Evolutionary conservation across 805 yeast species (phyloP).

Genomic region (Wickerhamiella alocasiicola): DNA sequence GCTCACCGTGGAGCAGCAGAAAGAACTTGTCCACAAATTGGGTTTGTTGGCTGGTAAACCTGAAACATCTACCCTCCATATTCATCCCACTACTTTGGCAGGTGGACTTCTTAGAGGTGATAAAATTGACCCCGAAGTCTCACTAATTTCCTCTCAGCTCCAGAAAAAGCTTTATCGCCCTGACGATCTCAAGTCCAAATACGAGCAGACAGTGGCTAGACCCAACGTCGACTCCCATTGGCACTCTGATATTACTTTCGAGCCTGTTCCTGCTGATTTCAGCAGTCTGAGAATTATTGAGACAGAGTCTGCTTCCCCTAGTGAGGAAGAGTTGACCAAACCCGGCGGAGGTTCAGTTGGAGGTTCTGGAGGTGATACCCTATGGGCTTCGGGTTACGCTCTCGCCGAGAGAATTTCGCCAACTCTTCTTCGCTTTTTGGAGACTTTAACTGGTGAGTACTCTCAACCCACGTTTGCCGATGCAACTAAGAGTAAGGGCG

Average conservation of each 20-base stretch:
- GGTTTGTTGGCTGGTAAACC: conserved; percentile 24
- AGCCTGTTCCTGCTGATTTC: conserved; percentile 43
- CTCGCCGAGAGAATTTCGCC: conserved; percentile 43
- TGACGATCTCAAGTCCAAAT: background rate
- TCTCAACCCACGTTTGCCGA: background rate
- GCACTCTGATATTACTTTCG: conserved; percentile 48
- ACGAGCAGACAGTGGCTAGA: background rate
- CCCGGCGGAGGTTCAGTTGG: conserved; percentile 1
- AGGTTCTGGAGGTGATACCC: conserved; percentile 37
- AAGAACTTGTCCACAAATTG: conserved; percentile 21
- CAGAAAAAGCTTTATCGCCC: conserved; percentile 15
- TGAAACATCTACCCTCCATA: conserved; percentile 22
- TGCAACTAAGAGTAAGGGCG: background rate
- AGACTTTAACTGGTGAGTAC: conserved; percentile 26
- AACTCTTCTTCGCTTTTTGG: conserved; percentile 34
- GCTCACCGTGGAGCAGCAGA: conserved; percentile 22
- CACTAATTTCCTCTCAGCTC: conserved; percentile 21
- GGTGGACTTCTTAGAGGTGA: conserved; percentile 23
- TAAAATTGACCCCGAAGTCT: conserved; percentile 24
- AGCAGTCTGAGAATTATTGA: conserved; percentile 41
- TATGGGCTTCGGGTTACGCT: conserved; percentile 41
- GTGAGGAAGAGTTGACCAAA: background rate
- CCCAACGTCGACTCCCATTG: conserved; percentile 22
- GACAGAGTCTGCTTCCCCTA: conserved; percentile 23
- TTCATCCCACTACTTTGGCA: conserved; percentile 25